These are phyloP conservation scores for Bothriochloa decipiens DNA, from an alignment of 176 grass and related monocot genomes.

Conservation along the genomic window DNA sequence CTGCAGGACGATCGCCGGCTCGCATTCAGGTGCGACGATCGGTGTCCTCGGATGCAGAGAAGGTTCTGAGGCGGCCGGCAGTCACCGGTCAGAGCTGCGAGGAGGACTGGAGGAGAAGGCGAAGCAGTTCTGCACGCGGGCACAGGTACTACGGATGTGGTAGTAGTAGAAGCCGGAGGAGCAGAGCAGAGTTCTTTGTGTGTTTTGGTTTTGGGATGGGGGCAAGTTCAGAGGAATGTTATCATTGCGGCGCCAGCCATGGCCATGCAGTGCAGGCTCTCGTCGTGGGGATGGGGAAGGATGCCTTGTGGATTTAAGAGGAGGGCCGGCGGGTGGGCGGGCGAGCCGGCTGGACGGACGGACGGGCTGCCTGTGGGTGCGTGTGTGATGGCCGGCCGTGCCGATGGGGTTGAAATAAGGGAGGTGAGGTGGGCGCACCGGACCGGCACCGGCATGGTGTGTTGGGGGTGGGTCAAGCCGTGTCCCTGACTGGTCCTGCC, in stretches of 20 bases:
- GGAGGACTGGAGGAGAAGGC: neutral
- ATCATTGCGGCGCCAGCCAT: conserved; percentile 26
- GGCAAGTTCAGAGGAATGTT: conserved; percentile 47
- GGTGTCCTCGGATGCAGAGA: neutral
- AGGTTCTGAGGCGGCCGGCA: neutral
- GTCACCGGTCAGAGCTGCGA: neutral
- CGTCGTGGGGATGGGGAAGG: neutral
- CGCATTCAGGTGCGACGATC: neutral
- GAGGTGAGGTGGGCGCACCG: neutral
- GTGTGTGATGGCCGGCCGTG: neutral
- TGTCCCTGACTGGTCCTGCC: conserved; percentile 51
- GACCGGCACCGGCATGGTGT: conserved; percentile 18
- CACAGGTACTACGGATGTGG: conserved; percentile 1
- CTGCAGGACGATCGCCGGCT: neutral
- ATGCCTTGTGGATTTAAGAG: conserved; percentile 29
- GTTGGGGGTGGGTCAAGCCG: conserved; percentile 60
- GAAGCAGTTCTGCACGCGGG: neutral
- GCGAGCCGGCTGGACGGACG: neutral
- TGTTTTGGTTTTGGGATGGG: conserved; percentile 35
- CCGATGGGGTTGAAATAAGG: conserved; percentile 20
- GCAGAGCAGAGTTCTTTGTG: neutral
- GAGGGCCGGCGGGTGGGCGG: neutral
- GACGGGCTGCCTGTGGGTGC: neutral
- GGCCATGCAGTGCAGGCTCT: neutral
- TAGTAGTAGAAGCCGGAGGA: neutral